Conservation (phyloP, 345 rosid species). For the Carallia pectinifolia region DNA sequence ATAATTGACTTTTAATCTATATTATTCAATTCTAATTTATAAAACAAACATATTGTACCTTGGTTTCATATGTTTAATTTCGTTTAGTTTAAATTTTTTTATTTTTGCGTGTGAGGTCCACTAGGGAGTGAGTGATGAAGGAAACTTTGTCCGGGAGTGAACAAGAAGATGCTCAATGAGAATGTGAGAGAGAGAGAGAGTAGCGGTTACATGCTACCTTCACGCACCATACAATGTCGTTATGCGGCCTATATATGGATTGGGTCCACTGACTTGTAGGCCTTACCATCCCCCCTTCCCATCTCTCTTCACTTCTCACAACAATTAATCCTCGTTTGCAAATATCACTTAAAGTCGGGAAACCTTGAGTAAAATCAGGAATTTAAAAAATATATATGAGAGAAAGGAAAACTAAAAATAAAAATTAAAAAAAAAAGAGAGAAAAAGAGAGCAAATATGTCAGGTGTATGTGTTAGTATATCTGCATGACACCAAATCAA, state of each 20-base stretch:
- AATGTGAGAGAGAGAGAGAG: conserved; percentile 35
- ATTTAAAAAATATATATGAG: conserved; percentile 6
- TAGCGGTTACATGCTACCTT: conserved; percentile 48
- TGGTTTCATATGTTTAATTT: neutral
- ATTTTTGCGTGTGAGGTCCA: conserved; percentile 6
- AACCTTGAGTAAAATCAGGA: conserved; percentile 4
- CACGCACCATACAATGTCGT: conserved; percentile 65
- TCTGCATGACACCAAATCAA: conserved; percentile 50
- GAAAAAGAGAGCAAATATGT: conserved; percentile 7
- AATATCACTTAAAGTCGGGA: conserved; percentile 1
- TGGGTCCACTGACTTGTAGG: conserved; percentile 80
- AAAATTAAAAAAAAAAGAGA: neutral
- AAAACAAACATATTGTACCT: no score
- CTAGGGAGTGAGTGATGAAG: conserved; percentile 14
- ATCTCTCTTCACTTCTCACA: neutral
- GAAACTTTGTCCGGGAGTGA: conserved; percentile 1
- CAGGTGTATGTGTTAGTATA: conserved; percentile 46
- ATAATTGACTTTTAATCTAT: no score
- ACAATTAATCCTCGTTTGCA: conserved; percentile 12
- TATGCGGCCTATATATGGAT: conserved; percentile 45
- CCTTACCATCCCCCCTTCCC: conserved; percentile 33
- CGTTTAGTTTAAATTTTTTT: neutral
- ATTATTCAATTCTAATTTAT: no score
- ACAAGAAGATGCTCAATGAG: neutral
- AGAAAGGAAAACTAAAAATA: neutral